Conservation (phyloP, 2,329 filamentous ascomycete species). For the Pseudogymnoascus sp. region DNA sequence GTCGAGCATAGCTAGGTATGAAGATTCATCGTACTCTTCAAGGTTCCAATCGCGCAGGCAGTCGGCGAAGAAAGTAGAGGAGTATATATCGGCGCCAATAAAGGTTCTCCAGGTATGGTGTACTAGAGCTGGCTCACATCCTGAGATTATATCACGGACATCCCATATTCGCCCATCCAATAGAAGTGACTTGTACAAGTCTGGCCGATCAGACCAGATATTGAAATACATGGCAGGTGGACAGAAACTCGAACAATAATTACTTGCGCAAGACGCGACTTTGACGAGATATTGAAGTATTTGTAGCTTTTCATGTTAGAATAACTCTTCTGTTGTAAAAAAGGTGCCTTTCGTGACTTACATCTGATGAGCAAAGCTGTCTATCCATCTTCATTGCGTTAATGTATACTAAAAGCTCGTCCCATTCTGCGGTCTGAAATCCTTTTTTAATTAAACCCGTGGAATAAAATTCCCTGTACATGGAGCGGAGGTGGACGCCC, state of each 20-base stretch:
- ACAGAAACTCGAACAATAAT: neutral
- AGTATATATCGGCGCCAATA: neutral
- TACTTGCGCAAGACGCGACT: neutral
- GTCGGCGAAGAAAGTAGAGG: neutral
- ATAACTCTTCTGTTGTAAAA: neutral
- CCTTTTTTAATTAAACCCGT: neutral
- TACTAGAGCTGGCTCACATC: neutral
- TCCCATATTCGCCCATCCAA: neutral
- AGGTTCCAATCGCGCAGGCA: neutral
- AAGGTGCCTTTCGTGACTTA: neutral
- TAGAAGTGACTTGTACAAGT: neutral
- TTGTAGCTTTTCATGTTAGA: neutral
- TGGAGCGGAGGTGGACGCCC: neutral
- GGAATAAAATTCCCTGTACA: neutral
- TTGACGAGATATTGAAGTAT: neutral
- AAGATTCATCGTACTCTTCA: neutral
- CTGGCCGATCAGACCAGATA: neutral
- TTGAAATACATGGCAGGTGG: neutral
- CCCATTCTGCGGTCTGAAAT: neutral
- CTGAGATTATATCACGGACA: neutral
- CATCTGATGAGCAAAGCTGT: neutral
- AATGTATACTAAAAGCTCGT: neutral
- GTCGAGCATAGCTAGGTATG: neutral
- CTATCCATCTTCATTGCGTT: neutral
- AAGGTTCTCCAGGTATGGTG: neutral